These are phyloP conservation scores for Coemansia sp. DNA, from an alignment of 192 early-diverging fungal genomes.

Conservation along the genomic window DNA sequence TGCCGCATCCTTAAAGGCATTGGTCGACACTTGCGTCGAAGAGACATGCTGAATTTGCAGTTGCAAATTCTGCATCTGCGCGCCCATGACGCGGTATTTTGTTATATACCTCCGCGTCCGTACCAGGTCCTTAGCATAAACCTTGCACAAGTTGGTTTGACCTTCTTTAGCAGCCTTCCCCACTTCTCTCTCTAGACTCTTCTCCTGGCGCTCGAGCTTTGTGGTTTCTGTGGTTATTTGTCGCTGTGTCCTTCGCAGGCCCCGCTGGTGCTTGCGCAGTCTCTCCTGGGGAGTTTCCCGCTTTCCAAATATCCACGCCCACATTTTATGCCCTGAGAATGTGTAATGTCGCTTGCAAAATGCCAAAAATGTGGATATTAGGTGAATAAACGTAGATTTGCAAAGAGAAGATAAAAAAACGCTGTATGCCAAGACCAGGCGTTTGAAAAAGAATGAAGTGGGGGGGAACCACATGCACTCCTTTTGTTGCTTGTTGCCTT, in stretches of 20 bases:
- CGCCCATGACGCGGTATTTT: constrained; percentile 96
- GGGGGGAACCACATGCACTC: neutral
- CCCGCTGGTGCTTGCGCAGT: constrained; percentile 88
- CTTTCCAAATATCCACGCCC: constrained; percentile 62
- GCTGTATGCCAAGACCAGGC: neutral
- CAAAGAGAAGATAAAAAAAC: neutral
- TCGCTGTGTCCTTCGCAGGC: constrained; percentile 81
- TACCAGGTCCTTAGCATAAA: constrained; percentile 98
- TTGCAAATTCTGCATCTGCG: constrained; percentile 88
- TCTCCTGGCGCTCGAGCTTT: constrained; percentile 92
- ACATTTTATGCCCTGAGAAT: neutral
- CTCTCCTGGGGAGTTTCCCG: constrained; percentile 86
- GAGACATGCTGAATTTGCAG: constrained; percentile 76
- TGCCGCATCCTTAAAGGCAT: constrained; percentile 93
- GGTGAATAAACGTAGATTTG: neutral
- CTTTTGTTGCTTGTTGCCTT: neutral
- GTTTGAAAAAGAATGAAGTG: neutral
- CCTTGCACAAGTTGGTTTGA: constrained; percentile 85
- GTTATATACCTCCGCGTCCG: constrained; percentile 89
- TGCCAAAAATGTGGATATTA: neutral
- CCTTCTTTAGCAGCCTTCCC: constrained; percentile 88
- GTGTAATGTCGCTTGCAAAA: neutral
- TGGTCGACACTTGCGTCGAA: constrained; percentile 95
- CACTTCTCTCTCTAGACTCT: constrained; percentile 92
- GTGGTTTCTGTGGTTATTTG: constrained; percentile 87